Conservation (phyloP, 371 early-diverging fungal species). For the Lichtheimia ramosa region DNA sequence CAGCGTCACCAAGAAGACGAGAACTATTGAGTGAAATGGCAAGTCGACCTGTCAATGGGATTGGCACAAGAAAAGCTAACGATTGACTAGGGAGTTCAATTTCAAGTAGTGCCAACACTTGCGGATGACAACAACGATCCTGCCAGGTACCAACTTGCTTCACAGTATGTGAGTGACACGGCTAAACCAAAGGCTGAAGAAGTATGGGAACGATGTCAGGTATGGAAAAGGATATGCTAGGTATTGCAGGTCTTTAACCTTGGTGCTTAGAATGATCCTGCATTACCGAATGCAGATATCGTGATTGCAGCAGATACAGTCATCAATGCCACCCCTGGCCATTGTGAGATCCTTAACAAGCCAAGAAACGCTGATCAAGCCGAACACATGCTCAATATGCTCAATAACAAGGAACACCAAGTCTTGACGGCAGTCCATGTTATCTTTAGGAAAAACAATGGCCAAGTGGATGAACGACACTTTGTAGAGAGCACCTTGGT, state of each 20-base stretch:
- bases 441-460: neutral
- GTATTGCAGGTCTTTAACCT: neutral
- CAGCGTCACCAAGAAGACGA: constrained; percentile 78
- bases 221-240: constrained; percentile 2
- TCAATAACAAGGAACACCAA: constrained; percentile 60
- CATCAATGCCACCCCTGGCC: constrained; percentile 51
- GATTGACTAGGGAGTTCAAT: constrained; percentile 53
- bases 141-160: constrained; percentile 18
- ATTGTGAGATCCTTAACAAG: constrained; percentile 57
- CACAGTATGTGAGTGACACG: constrained; percentile 38
- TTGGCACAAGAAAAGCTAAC: neutral
- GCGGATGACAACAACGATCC: constrained; percentile 37
- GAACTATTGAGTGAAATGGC: constrained; percentile 73
- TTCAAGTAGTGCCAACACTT: constrained; percentile 56
- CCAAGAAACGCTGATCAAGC: constrained; percentile 57
- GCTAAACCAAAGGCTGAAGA: constrained; percentile 42
- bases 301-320: constrained; percentile 86
- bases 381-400: constrained; percentile 49
- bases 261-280: constrained; percentile 22
- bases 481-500: constrained; percentile 34
- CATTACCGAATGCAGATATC: constrained; percentile 47
- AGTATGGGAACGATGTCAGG: constrained; percentile 36
- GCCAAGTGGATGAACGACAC: neutral
- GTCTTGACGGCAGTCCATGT: constrained; percentile 50
- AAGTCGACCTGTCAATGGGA: neutral